These are phyloP conservation scores for Acacia confusa DNA, from an alignment of 306 rosid genomes.

Conservation along the genomic window DNA sequence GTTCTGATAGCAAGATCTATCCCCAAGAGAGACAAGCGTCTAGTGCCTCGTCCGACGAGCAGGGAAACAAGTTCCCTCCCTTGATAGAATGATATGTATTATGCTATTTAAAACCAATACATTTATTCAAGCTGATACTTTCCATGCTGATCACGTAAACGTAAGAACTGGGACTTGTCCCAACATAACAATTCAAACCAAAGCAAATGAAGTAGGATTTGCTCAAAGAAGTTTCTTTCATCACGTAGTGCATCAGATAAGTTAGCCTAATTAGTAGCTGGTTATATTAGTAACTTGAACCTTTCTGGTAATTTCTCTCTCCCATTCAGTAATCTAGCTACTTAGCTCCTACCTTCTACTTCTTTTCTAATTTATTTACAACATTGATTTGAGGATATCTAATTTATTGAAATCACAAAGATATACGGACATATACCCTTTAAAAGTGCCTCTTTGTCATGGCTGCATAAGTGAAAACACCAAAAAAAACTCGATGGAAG, in stretches of 20 bases:
- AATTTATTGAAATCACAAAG: background rate
- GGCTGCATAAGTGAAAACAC: no score
- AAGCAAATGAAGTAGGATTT: background rate
- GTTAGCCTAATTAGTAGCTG: background rate
- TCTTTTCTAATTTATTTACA: no score
- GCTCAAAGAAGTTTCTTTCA: background rate
- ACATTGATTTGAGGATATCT: conserved; percentile 8
- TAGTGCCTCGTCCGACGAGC: no score
- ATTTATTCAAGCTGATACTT: background rate
- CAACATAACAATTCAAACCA: background rate
- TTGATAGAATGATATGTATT: no score
- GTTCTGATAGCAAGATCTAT: no score
- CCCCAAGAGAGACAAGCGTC: no score
- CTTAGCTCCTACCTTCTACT: background rate
- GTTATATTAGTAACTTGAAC: background rate
- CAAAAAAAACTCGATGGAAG: no score
- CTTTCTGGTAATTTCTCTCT: background rate
- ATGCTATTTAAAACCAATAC: background rate
- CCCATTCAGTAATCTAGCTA: background rate
- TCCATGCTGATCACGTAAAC: background rate
- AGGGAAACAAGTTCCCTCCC: no score
- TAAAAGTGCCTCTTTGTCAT: no score
- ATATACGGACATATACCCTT: background rate
- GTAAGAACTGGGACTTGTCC: background rate
- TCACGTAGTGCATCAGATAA: background rate